Conservation (phyloP, 208 protist species). For the Vickermania spadyakhi region DNA sequence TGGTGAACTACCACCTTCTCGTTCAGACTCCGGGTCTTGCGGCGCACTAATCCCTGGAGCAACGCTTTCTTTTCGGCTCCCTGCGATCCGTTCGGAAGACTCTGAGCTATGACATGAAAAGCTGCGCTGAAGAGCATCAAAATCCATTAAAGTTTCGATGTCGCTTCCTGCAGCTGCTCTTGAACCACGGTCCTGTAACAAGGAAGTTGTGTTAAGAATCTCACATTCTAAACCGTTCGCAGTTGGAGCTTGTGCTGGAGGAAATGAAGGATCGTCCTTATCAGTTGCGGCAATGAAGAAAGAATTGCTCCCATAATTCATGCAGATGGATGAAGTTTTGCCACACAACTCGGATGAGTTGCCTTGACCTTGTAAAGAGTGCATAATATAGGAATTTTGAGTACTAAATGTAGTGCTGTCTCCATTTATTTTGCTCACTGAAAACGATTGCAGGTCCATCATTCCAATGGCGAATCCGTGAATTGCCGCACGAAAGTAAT, state of each 20-base stretch:
- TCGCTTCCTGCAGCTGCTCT: too few species aligned
- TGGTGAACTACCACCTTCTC: too few species aligned
- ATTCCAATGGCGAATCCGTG: background rate
- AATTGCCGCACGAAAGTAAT: background rate
- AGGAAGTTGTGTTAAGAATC: too few species aligned
- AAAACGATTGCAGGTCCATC: background rate
- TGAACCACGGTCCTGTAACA: too few species aligned
- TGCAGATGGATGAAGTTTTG: background rate
- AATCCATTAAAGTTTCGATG: background rate
- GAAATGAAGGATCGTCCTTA: background rate
- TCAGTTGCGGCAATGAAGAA: background rate
- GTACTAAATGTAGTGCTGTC: conserved; percentile 1
- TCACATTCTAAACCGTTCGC: too few species aligned
- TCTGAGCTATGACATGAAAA: background rate
- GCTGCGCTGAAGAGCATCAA: background rate
- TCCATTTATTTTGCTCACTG: background rate
- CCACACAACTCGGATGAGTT: background rate
- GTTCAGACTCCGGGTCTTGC: too few species aligned
- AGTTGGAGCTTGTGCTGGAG: too few species aligned
- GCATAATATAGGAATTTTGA: background rate
- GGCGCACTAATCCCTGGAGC: too few species aligned
- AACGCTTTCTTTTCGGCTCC: too few species aligned
- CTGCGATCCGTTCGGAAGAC: too few species aligned
- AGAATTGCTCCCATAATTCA: background rate
- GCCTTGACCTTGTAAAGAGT: background rate